Base-by-base conservation (phyloP, 805 yeast species). In the Yamadazyma philogaea region DNA sequence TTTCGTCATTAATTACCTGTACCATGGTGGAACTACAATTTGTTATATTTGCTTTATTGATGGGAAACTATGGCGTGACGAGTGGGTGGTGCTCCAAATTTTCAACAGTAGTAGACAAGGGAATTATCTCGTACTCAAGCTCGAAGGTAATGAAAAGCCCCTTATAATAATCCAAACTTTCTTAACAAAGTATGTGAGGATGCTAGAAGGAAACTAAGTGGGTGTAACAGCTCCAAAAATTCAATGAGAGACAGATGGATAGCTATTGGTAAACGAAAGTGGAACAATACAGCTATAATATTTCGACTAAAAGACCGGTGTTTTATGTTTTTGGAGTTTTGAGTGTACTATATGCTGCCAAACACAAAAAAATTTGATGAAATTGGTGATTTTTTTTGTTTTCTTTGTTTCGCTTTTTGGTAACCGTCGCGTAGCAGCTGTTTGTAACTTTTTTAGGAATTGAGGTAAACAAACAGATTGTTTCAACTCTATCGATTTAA, bases 1-100 rank as follows among this genome's bases (percentile, higher is more conserved):
- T 69, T 49, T 69, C 74, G 54, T 68, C 68, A 47, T 63, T 65
- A 39, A 68, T 16, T 19, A 49, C 40, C 35, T 49, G 48, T 16
- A 42, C 50, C 52, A 49, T 49, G 15, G 4, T 34, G 14, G 28
- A 24, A 5, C 12, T 11, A n/a, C n/a, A 24, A 37, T 18, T 24
- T 5, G 14, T 30, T 30, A 30, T 6, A 17, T 5, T 18, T 17
- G 12, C 8, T 4, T 30, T 8, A 17, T 33, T 18, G 20, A 18
- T 18, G 19, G 18, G 20, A 20, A 11, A 16, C 12, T 15, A 7
- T 5, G 28, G 10, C 12, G 28, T 30, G 34, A n/a, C n/a, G n/a
- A n/a, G n/a, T n/a, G n/a, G n/a, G n/a, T n/a, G n/a, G n/a, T n/a
- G n/a, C n/a, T n/a, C n/a, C n/a, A n/a, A n/a, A 24, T 24, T 11